Evolutionary conservation across 2,329 filamentous ascomycete genomes (phyloP).

Genomic region (Sporothrix curviconia): DNA sequence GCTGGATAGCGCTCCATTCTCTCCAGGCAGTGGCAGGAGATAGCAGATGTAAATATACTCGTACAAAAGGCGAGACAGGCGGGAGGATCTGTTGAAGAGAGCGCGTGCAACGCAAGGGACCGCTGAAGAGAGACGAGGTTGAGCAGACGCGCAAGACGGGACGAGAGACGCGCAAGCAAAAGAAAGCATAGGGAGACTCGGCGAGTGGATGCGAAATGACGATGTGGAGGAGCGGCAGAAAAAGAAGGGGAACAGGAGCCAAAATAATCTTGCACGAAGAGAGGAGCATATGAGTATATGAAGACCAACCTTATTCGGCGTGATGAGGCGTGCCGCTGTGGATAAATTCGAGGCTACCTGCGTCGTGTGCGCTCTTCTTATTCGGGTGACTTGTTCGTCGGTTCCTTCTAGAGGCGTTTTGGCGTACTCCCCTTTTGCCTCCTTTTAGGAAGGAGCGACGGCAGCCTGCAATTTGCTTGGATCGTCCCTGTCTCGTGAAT

Average conservation of each 20-base stretch:
- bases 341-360: background rate
- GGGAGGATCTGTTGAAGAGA: too few relatives aligned
- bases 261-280: background rate
- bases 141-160: too few relatives aligned
- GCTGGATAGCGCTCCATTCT: slow-evolving; percentile 7
- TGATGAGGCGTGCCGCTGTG: background rate
- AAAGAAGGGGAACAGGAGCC: background rate
- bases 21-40: background rate
- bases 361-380: background rate
- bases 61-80: too few relatives aligned
- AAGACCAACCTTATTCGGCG: slow-evolving; percentile 1
- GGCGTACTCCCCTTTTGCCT: background rate
- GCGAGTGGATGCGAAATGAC: background rate
- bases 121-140: too few relatives aligned
- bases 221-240: background rate
- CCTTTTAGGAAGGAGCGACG: too few relatives aligned
- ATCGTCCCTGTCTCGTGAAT: background rate
- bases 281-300: background rate
- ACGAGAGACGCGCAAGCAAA: too few relatives aligned
- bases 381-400: background rate
- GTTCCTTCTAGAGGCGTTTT: background rate
- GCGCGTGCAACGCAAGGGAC: too few relatives aligned
- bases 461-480: background rate
- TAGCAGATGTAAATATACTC: background rate
- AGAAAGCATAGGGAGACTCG: too few relatives aligned